These are phyloP conservation scores for Cladosporium austrohemisphaericum DNA, from an alignment of 2,329 filamentous ascomycete genomes.

Conservation along the genomic window DNA sequence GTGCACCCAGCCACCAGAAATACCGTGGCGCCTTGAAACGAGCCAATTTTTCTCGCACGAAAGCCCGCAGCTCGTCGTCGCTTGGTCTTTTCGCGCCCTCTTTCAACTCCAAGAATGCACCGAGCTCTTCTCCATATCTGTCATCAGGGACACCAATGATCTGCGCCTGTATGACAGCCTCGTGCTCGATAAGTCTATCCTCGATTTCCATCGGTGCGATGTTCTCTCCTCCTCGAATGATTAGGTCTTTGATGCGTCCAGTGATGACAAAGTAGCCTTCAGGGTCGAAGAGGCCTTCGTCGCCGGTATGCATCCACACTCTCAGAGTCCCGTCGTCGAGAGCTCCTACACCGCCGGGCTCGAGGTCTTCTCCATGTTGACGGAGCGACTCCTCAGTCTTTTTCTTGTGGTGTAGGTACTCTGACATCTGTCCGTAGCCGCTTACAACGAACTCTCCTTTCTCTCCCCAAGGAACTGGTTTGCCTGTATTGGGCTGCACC, in stretches of 20 bases:
- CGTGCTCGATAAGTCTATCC: conserved; percentile 28
- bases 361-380: conserved; percentile 15
- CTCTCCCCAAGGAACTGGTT: conserved; percentile 62
- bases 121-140: conserved; percentile 30
- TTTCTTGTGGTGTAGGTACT: conserved; percentile 63
- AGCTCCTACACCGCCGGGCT: conserved; percentile 34
- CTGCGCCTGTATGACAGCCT: conserved; percentile 26
- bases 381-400: conserved; percentile 71
- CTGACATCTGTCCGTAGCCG: conserved; percentile 69
- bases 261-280: conserved; percentile 39
- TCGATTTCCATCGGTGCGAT: conserved; percentile 43
- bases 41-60: conserved; percentile 36
- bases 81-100: neutral
- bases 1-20: conserved; percentile 24
- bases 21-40: conserved; percentile 27
- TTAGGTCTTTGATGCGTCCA: conserved; percentile 32
- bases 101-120: conserved; percentile 35
- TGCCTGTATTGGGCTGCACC: conserved; percentile 39
- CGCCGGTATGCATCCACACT: conserved; percentile 62
- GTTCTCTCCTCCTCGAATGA: conserved; percentile 61
- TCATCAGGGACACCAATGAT: conserved; percentile 30
- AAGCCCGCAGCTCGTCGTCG: conserved; percentile 29
- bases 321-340: conserved; percentile 11
- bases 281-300: conserved; percentile 49
- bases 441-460: conserved; percentile 73